Evolutionary conservation across 352 stramenopile species (phyloP).

Genomic region (Pythium biforme): DNA sequence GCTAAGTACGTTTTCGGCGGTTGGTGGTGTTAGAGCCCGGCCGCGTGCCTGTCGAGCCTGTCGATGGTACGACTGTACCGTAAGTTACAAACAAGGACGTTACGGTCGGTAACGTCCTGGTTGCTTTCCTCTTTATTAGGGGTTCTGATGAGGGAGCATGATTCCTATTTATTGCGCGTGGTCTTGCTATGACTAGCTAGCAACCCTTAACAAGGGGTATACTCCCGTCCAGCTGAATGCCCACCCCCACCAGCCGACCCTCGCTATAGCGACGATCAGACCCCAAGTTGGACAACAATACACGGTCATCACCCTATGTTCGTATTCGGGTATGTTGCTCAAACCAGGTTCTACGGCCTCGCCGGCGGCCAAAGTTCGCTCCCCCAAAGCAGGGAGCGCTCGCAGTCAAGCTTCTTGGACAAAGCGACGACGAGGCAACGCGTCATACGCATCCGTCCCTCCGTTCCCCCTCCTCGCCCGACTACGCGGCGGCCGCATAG

Average conservation of each 20-base stretch:
- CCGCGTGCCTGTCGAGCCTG: too few relatives aligned
- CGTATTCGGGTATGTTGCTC: neutral
- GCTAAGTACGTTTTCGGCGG: neutral
- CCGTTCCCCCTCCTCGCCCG: neutral
- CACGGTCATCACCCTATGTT: too few relatives aligned
- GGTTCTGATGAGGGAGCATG: neutral
- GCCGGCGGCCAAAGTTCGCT: neutral
- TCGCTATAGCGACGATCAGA: neutral
- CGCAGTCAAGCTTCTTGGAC: slow-evolving; percentile 1
- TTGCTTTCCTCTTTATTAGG: neutral
- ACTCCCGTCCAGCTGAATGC: neutral
- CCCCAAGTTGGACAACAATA: neutral
- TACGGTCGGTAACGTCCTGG: neutral
- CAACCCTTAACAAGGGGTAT: neutral
- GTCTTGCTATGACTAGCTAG: neutral
- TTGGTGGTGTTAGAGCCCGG: too few relatives aligned
- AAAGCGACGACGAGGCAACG: neutral
- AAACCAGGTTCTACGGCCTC: neutral
- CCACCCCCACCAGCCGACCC: neutral
- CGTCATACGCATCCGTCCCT: neutral
- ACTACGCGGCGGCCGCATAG: neutral
- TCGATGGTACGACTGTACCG: too few relatives aligned
- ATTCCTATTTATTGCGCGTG: neutral
- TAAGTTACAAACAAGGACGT: too few relatives aligned
- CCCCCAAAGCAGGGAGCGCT: neutral